Evolutionary conservation across 345 rosid genomes (phyloP).

Genomic region (Nephelium lappaceum): DNA sequence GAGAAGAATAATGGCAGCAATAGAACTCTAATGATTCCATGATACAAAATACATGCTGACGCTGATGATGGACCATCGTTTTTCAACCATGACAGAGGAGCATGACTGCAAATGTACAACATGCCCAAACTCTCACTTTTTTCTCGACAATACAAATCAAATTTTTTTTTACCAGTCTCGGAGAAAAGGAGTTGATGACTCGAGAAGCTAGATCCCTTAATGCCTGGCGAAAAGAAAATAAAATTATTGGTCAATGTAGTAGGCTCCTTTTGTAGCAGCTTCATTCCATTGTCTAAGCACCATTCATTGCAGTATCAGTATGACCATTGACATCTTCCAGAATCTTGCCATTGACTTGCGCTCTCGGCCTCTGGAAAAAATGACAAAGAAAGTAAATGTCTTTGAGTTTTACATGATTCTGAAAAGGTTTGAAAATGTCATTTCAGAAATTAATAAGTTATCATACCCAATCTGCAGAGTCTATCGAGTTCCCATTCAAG

Average conservation of each 20-base stretch:
- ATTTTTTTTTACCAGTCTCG: conserved; percentile 16
- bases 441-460: not conserved
- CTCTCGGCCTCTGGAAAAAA: conserved; percentile 67
- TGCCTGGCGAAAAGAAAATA: conserved; percentile 9
- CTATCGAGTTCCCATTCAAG: conserved; percentile 80
- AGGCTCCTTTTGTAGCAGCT: not conserved
- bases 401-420: not conserved
- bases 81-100: conserved; percentile 10
- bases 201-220: conserved; percentile 14
- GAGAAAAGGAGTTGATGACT: conserved; percentile 6
- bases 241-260: conserved; percentile 25
- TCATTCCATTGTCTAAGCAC: conserved; percentile 53
- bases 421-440: not conserved
- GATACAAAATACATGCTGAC: conserved; percentile 20
- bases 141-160: conserved; percentile 32
- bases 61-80: conserved; percentile 24
- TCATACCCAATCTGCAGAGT: conserved; percentile 89
- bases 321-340: conserved; percentile 68
- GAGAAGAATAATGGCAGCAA: not conserved
- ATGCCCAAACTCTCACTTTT: conserved; percentile 16
- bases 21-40: conserved; percentile 24
- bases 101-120: conserved; percentile 24
- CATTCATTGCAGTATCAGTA: conserved; percentile 68
- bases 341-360: conserved; percentile 81
- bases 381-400: not conserved